These are phyloP conservation scores for Mixia osmundae DNA, from an alignment of 1,284 basidiomycete species.

Conservation along the genomic window DNA sequence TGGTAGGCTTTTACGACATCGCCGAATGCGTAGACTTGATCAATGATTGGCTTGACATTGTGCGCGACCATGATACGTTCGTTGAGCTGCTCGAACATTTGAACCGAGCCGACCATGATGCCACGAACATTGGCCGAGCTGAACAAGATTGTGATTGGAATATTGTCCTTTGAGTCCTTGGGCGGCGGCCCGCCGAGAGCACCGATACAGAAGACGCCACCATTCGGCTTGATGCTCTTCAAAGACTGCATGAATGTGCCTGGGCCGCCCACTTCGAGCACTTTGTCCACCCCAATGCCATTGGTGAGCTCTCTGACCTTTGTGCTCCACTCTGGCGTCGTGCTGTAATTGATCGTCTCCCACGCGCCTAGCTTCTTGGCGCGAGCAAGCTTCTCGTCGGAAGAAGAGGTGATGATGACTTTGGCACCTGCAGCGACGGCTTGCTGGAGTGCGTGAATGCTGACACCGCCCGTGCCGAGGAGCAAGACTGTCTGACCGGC, in stretches of 20 bases:
- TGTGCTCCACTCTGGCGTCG: slow-evolving; percentile 1
- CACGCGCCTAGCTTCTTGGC: slow-evolving; percentile 3
- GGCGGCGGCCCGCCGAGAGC: slow-evolving; percentile 2
- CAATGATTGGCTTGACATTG: too few species aligned
- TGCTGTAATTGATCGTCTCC: slow-evolving; percentile 3
- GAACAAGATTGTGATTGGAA: too few species aligned
- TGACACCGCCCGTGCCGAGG: slow-evolving; percentile 27
- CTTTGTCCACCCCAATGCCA: neutral
- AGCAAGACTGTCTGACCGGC: slow-evolving; percentile 24
- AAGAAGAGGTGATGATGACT: slow-evolving; percentile 5
- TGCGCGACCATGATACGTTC: too few species aligned
- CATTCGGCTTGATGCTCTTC: slow-evolving; percentile 1
- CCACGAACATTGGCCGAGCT: too few species aligned
- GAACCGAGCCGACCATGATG: too few species aligned
- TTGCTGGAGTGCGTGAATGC: slow-evolving; percentile 27
- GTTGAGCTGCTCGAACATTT: too few species aligned
- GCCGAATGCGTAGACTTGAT: too few species aligned
- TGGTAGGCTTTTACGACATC: too few species aligned
- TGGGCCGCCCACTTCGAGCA: slow-evolving; percentile 3
- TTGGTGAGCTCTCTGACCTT: slow-evolving; percentile 1
- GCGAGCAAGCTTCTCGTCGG: slow-evolving; percentile 1
- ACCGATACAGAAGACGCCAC: slow-evolving; percentile 1
- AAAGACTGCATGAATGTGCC: slow-evolving; percentile 2
- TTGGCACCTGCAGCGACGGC: too few species aligned
- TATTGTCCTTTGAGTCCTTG: too few species aligned